phyloP scores from a whole-genome alignment of 2,329 filamentous ascomycete genomes.

The Nemania sp. region DNA sequence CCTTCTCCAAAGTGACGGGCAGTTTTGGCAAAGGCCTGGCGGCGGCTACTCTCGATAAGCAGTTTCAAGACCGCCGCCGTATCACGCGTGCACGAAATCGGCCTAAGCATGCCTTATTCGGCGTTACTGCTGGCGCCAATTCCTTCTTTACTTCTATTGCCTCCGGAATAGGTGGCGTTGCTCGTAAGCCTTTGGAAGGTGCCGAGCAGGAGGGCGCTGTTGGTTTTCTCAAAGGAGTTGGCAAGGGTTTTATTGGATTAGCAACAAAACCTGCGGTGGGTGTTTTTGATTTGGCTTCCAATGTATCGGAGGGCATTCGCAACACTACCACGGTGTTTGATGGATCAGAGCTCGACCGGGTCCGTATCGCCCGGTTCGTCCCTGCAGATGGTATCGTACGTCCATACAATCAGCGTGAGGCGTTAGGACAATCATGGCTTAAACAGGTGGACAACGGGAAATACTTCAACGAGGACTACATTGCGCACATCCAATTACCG shows the following conservation, averaged over 20 bases:
- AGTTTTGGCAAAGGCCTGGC: slow-evolving; percentile 97
- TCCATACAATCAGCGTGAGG: slow-evolving; percentile 93
- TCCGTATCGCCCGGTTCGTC: slow-evolving; percentile 93
- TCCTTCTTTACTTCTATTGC: slow-evolving; percentile 93
- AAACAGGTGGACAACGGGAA: slow-evolving; percentile 98
- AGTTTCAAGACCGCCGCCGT: slow-evolving; percentile 95
- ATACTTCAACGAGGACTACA: slow-evolving; percentile 97
- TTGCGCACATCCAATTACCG: slow-evolving; percentile 93
- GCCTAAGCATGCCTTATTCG: slow-evolving; percentile 96
- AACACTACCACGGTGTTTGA: slow-evolving; percentile 99
- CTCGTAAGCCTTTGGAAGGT: slow-evolving; percentile 92
- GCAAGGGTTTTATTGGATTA: slow-evolving; percentile 93
- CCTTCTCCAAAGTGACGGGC: slow-evolving; percentile 96
- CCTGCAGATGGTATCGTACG: slow-evolving; percentile 92
- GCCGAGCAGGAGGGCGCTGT: slow-evolving; percentile 94
- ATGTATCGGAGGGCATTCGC: slow-evolving; percentile 95
- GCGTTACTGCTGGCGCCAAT: slow-evolving; percentile 94
- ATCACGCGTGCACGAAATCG: slow-evolving; percentile 94
- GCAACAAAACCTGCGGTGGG: slow-evolving; percentile 97
- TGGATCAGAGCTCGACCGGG: slow-evolving; percentile 90
- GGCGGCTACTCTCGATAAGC: slow-evolving; percentile 95
- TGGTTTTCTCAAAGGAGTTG: slow-evolving; percentile 97
- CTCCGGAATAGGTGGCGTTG: slow-evolving; percentile 92
- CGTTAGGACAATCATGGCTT: slow-evolving; percentile 97
- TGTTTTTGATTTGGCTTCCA: slow-evolving; percentile 95